Conservation (phyloP, 441 rosid genomes). For the Arabidopsis hybrid region DNA sequence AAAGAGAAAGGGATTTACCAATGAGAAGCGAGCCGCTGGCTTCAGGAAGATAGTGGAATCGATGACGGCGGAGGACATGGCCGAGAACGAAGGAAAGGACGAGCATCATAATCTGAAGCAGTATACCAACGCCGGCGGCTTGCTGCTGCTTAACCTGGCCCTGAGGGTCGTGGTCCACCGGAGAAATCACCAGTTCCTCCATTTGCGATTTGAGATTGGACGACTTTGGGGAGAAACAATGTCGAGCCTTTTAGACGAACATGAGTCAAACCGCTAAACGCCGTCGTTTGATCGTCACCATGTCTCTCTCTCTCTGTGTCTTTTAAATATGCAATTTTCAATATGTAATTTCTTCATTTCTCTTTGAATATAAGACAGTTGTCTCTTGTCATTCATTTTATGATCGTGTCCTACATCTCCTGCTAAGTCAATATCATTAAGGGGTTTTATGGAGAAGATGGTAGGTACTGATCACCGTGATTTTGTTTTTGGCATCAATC, state of each 20-base stretch:
- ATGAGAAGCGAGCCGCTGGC: conserved; percentile 98
- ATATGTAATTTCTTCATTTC: too few relatives aligned
- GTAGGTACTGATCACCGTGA: too few relatives aligned
- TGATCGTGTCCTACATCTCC: too few relatives aligned
- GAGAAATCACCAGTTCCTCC: conserved; percentile 50
- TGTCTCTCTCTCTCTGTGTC: neutral
- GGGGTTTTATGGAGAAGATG: too few relatives aligned
- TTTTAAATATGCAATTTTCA: neutral
- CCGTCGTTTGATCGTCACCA: neutral
- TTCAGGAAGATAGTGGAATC: conserved; percentile 93
- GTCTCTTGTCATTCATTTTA: too few relatives aligned
- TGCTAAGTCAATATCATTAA: too few relatives aligned
- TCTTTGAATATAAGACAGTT: too few relatives aligned
- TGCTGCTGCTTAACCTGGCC: conserved; percentile 85
- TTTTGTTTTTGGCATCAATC: too few relatives aligned
- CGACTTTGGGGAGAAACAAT: neutral
- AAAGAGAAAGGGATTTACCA: conserved; percentile 46
- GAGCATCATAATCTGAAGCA: conserved; percentile 99
- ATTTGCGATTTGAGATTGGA: conserved; percentile 27
- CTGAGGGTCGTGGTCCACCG: conserved; percentile 53
- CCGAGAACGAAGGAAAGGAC: conserved; percentile 98
- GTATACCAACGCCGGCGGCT: conserved; percentile 96
- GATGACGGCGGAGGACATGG: conserved; percentile 96
- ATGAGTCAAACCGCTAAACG: conserved; percentile 11
- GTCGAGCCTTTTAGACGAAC: neutral